Conservation (phyloP, 352 stramenopile genomes). For the Globisporangium parvum region DNA sequence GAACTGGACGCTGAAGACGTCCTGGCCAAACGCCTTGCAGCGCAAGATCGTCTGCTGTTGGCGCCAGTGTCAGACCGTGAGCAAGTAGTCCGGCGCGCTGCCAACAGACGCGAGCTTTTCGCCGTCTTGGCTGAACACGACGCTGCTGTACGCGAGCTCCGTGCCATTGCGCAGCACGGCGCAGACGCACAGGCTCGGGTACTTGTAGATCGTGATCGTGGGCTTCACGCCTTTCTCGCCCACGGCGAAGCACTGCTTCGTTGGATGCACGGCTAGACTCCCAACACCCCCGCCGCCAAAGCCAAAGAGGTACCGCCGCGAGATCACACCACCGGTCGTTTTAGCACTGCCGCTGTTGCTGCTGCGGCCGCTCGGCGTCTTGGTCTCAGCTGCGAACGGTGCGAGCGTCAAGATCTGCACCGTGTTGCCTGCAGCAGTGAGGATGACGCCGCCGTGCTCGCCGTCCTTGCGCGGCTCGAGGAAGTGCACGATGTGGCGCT, state of each 20-base stretch:
- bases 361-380: constrained; percentile 8
- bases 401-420: constrained; percentile 59
- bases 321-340: constrained; percentile 12
- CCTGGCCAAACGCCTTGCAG: constrained; percentile 93
- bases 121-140: constrained; percentile 72
- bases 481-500: constrained; percentile 64
- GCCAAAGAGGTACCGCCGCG: constrained; percentile 61
- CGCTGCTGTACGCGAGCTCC: constrained; percentile 71
- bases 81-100: constrained; percentile 80
- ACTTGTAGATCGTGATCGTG: constrained; percentile 85
- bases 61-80: constrained; percentile 93
- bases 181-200: constrained; percentile 66
- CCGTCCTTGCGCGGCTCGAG: constrained; percentile 31
- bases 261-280: constrained; percentile 67
- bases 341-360: not conserved
- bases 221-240: constrained; percentile 86
- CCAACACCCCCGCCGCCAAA: constrained; percentile 59
- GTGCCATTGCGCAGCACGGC: constrained; percentile 81
- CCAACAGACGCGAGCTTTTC: constrained; percentile 89
- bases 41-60: constrained; percentile 86
- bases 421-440: constrained; percentile 67
- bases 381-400: constrained; percentile 6
- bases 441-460: constrained; percentile 48
- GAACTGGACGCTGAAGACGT: constrained; percentile 91
- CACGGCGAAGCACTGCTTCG: constrained; percentile 73